Evolutionary conservation across 768 basidiomycete species (phyloP).

Genomic region (Trametes meyenii): DNA sequence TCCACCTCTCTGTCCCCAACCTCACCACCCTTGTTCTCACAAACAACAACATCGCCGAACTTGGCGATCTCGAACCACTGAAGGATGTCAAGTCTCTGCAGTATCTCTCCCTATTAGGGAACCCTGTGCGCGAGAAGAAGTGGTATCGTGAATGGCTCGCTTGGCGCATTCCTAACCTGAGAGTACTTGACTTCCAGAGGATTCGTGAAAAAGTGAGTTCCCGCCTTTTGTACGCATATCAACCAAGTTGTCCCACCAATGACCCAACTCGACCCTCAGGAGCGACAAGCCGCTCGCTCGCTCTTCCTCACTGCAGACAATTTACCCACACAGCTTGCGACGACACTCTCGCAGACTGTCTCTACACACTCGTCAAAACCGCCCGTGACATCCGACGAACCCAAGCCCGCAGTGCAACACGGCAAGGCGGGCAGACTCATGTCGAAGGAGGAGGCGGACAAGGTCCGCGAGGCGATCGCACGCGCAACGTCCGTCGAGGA

Average conservation of each 20-base stretch:
- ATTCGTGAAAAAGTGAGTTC: conserved; percentile 95
- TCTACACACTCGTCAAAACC: conserved; percentile 67
- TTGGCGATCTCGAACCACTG: conserved; percentile 84
- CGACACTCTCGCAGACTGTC: conserved; percentile 72
- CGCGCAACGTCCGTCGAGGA: conserved; percentile 92
- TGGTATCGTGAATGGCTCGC: conserved; percentile 97
- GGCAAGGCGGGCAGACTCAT: conserved; percentile 84
- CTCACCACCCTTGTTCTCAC: conserved; percentile 82
- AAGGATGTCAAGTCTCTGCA: conserved; percentile 75
- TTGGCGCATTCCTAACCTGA: conserved; percentile 81
- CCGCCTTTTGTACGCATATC: conserved; percentile 36
- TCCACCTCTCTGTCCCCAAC: conserved; percentile 84
- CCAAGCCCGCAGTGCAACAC: conserved; percentile 55
- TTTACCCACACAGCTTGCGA: conserved; percentile 78
- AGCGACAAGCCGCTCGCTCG: conserved; percentile 71
- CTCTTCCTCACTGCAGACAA: conserved; percentile 83
- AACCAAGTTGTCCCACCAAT: neutral
- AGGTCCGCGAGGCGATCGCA: conserved; percentile 84
- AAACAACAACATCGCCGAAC: conserved; percentile 77
- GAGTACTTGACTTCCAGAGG: conserved; percentile 94
- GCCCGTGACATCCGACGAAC: conserved; percentile 74
- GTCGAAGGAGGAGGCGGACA: conserved; percentile 90
- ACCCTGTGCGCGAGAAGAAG: conserved; percentile 88
- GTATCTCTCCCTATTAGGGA: conserved; percentile 77
- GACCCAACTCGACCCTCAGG: conserved; percentile 46